Evolutionary conservation across 2,329 filamentous ascomycete genomes (phyloP), one percentile per base, ranked within the genome.

Genomic region (Xylaria multiplex): DNA sequence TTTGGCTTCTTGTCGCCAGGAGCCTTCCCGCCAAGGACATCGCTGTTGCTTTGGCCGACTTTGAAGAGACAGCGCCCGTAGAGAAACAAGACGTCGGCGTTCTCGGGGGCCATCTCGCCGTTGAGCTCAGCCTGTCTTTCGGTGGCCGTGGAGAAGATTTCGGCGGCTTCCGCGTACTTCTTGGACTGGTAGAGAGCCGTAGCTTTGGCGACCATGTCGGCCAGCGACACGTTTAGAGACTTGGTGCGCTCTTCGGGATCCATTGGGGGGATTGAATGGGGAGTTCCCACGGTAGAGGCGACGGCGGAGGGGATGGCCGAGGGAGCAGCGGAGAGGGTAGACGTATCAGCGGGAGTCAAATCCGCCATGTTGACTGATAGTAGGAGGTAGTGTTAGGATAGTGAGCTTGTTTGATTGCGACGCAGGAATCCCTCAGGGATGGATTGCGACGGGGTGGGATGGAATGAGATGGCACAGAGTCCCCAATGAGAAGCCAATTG

Each of bases 11-110:
- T 81, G 79, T 89, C 80, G 75, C 85, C 81, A 76, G 87, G 78
- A 22, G 94, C 91, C 75, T 91, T 91, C 40, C 91, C 92, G 64
- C 96, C 96, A 42, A 99, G 85, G 27, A 99, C 94, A 76, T 98
- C 94, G 77, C 93, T 97, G 80, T 97, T 97, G 78, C 89, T 90
- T 78, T 98, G 92, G 35, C 94, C 96, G 66, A 98, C 91, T 78
- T 94, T 94, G 85, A 97, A 98, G 22, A 99, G 83, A 63, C 93
- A 93, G 77, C 95, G 92, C 14, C 96, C 96, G 80, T 99, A 99
- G 70, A 93, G 88, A 79, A 97, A 99, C 22, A 98, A 88, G 53
- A 99, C 88, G 77, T 98, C 95, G 57, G 94, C 95, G 74, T 99
- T 99, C 64, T 93, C 90, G 3, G 92, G 89, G 16, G 89, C 89